phyloP scores from a whole-genome alignment of 2,329 filamentous ascomycete species.

The Fusarium haematococcum region DNA sequence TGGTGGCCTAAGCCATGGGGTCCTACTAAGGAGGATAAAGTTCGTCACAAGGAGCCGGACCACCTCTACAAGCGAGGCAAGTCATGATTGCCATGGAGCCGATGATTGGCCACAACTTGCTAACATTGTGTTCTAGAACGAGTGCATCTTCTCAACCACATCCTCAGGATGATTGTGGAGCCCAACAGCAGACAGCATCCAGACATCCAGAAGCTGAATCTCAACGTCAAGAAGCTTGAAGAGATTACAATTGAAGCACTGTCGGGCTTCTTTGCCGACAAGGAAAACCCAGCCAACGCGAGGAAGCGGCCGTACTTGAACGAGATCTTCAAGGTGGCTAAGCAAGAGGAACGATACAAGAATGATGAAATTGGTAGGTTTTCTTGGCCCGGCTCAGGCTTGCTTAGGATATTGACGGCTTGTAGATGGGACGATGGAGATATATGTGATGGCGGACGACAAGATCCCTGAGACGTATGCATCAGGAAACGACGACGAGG shows the following conservation, averaged over 20 bases:
- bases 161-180: constrained; percentile 67
- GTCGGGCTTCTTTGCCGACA: constrained; percentile 63
- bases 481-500: constrained; percentile 60
- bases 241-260: constrained; percentile 69
- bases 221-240: constrained; percentile 68
- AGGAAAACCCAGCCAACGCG: constrained; percentile 66
- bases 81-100: not conserved
- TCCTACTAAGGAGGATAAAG: constrained; percentile 61
- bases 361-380: constrained; percentile 68
- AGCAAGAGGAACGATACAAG: constrained; percentile 65
- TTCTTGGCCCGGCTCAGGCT: not conserved
- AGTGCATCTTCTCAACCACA: constrained; percentile 69
- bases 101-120: not conserved
- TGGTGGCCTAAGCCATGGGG: constrained; percentile 75
- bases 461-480: constrained; percentile 60
- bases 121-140: constrained; percentile 59
- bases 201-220: constrained; percentile 63
- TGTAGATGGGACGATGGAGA: constrained; percentile 59
- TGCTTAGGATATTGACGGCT: constrained; percentile 7
- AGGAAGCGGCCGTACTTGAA: constrained; percentile 67
- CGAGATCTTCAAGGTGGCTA: constrained; percentile 72
- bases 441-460: constrained; percentile 66
- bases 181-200: constrained; percentile 62
- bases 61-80: constrained; percentile 76
- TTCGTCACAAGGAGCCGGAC: constrained; percentile 79